Evolutionary conservation across 2,329 filamentous ascomycete genomes (phyloP), one percentile per base, ranked within the genome.

Genomic region (Coniochaeta sp.): DNA sequence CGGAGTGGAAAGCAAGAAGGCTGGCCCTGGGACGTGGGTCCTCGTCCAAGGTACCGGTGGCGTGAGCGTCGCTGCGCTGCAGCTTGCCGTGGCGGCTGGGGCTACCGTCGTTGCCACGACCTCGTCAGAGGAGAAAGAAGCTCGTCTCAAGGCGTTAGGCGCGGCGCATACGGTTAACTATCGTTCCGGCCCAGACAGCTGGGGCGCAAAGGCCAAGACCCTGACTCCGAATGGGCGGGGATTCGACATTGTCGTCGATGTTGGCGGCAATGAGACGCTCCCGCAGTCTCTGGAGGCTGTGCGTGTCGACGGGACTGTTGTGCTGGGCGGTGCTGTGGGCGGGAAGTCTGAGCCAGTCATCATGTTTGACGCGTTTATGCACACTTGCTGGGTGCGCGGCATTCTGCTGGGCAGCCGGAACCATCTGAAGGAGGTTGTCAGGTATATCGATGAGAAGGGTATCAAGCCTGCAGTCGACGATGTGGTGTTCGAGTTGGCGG

Each of bases 181-280:
- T 64, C 77, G 75, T 52, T 71, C 63, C 0, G 73, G 71, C 14
- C 68, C 76, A 0, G 73, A 79, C 48, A 48, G 33, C 3, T 87
- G 84, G 83, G 79, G 82, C 20, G 64, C 70, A 3, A 74, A 74
- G 30, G 82, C 82, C 7, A 62, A 75, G 10, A 76, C 73, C 0
- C 71, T 78, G 0, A 73, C 70, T 0, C 67, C 67, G 0, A 63
- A 68, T 1, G 71, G 71, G 2, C 60, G 58, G 2, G 85, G 85
- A 14, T 79, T 85, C 8, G 77, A 86, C 58, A 72, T 83, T 54
- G 68, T 87, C 38, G 60, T 86, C 38, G 85, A 88, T 58, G 77
- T 87, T 16, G 84, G 81, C n/a, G 85, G 85, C 0, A 72, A 79
- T 1, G 74, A 71, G n/a, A 86, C 83, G 0, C 73, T 87, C 55